phyloP scores from a whole-genome alignment of 768 basidiomycete genomes.

The Lactifluus echinatus region DNA sequence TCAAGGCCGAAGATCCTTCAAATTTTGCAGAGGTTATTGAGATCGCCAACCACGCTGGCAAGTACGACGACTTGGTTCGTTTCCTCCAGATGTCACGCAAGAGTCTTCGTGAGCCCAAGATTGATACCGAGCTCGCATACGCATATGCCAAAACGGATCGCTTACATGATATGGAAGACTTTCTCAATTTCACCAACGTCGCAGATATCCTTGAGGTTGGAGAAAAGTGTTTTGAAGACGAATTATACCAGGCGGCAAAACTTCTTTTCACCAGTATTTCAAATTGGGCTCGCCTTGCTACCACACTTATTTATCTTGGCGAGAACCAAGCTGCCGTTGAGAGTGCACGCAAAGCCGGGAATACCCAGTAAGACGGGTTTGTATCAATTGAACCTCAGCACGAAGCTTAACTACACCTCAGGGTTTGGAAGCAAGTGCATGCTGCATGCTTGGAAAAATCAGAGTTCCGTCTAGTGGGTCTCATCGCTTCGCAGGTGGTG shows the following conservation, averaged over 20 bases:
- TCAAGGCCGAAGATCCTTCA: constrained; percentile 91
- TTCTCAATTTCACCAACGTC: constrained; percentile 96
- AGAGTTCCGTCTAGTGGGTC: constrained; percentile 80
- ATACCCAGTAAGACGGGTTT: constrained; percentile 70
- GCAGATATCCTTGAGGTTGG: constrained; percentile 95
- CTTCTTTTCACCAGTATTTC: constrained; percentile 94
- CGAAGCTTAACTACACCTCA: constrained; percentile 26
- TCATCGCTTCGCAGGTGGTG: background rate
- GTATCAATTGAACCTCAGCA: background rate
- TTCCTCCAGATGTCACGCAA: constrained; percentile 99
- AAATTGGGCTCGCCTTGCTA: constrained; percentile 97
- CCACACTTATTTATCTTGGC: constrained; percentile 95
- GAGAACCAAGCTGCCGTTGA: constrained; percentile 98
- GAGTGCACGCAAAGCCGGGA: constrained; percentile 98
- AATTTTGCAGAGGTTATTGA: constrained; percentile 96
- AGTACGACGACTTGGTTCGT: constrained; percentile 88
- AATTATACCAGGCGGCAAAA: constrained; percentile 95
- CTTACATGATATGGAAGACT: constrained; percentile 99
- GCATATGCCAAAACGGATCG: constrained; percentile 98
- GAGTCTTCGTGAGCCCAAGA: constrained; percentile 90
- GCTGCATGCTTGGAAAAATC: constrained; percentile 96
- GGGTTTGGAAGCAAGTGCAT: constrained; percentile 99
- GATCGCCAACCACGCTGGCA: constrained; percentile 88
- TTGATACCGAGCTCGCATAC: constrained; percentile 96
- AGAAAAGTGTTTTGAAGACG: constrained; percentile 99